Base-by-base conservation (phyloP, 139 green algal genomes). In the Mychonastes homosphaera region DNA sequence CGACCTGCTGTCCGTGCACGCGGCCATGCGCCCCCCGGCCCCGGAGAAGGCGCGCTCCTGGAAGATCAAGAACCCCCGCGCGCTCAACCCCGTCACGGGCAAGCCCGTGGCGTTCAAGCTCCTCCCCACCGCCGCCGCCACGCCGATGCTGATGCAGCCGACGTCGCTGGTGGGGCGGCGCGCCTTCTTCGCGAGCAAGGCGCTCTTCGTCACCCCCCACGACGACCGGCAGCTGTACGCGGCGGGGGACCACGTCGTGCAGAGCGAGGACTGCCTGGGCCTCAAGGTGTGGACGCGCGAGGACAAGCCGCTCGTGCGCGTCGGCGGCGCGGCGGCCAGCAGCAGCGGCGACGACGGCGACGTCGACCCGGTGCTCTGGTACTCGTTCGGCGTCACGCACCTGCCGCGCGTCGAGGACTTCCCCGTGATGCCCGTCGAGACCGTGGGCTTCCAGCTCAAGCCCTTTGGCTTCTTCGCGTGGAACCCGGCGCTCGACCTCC, bases 361-460 rank as follows among this genome's bases (percentile, higher is more conserved):
- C 30, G 52, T 65, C 21, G 81, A 91, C 62, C 73, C 79, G 12
- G 84, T 94, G 50, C 44, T 94, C n/a, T 95, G 86, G 84, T 87
- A 87, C 74, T 81, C 76, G 6, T 86, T 91, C 60, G 87, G 87
- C 12, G 67, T 94, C 3, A 94, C 85, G 0, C 87, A 95, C 58
- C 44, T 92, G 4, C 79, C 82, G n/a, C 67, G 83, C 58, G 15
- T 81, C 21, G 82, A 88, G 56, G 83, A 91, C 62, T 87, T 78
- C 53, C 86, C 87, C 2, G 75, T 95, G 35, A 95, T 95, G 87
- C 85, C 87, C 0, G 75, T 82, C 19, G 86, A 94, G 76, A 56
- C 49, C 26, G 59, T 79, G 10, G 69, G 65, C 34, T 87, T 91
- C 69, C 50, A 61, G 51, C 62, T 87, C 21, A 88, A 84, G 69